Evolutionary conservation across 75 land plant genomes (phyloP).

Genomic region (Ceratopteris richardii): DNA sequence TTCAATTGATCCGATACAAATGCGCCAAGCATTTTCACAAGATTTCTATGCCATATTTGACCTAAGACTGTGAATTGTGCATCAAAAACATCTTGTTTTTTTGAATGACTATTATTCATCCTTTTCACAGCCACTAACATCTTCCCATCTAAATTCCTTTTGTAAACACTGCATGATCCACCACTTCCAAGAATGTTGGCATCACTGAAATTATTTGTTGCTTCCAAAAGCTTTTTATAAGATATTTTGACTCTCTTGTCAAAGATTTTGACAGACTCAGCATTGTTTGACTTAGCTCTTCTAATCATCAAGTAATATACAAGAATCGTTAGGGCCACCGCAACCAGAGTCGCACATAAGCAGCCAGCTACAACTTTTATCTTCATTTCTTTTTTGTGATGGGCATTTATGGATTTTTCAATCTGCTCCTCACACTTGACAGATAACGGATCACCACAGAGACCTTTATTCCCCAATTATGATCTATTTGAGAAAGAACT

Average conservation of each 20-base stretch:
- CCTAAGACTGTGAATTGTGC: constrained; percentile 44
- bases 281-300: not conserved
- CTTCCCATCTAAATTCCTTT: not conserved
- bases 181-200: not conserved
- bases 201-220: not conserved
- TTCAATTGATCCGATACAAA: constrained; percentile 43
- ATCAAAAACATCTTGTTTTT: constrained; percentile 23
- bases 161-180: not conserved
- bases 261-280: not conserved
- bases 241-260: not conserved
- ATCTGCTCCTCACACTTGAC: not conserved
- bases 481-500: not conserved
- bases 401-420: not conserved
- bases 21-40: constrained; percentile 54
- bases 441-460: not conserved
- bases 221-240: not conserved
- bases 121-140: constrained; percentile 12
- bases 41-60: constrained; percentile 50
- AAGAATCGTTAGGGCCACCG: not conserved
- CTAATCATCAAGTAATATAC: not conserved
- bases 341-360: not conserved
- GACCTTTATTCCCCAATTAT: not conserved
- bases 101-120: constrained; percentile 4
- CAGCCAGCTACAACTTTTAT: not conserved
- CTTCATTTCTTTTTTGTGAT: not conserved